phyloP scores from a whole-genome alignment of 1,284 basidiomycete genomes.

The Marasmius fiardii region DNA sequence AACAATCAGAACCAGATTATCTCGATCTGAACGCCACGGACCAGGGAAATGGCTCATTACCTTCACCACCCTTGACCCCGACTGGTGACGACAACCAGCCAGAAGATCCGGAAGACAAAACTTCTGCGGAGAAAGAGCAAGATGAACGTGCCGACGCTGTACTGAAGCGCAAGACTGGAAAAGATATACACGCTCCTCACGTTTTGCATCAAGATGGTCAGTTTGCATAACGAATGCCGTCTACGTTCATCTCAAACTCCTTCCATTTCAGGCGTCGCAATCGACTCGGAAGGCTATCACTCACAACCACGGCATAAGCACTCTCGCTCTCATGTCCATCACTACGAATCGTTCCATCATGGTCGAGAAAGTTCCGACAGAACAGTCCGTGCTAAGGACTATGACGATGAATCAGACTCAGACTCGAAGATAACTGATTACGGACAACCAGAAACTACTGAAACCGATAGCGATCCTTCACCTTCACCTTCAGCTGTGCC shows the following conservation, averaged over 20 bases:
- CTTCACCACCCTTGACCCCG: conserved; percentile 31
- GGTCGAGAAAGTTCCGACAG: conserved; percentile 36
- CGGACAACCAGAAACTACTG: neutral
- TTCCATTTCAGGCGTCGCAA: conserved; percentile 48
- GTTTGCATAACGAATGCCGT: conserved; percentile 28
- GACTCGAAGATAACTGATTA: neutral
- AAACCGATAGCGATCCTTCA: too few relatives aligned
- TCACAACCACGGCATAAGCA: conserved; percentile 19
- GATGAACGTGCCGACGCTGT: conserved; percentile 51
- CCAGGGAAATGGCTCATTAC: conserved; percentile 16
- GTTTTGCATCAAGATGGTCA: conserved; percentile 68
- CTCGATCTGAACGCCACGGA: conserved; percentile 53
- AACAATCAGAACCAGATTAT: conserved; percentile 53
- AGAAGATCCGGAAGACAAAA: conserved; percentile 18
- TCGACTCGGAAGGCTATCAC: conserved; percentile 70
- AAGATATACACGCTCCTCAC: conserved; percentile 53
- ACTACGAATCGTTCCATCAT: conserved; percentile 16
- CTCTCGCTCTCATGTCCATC: neutral
- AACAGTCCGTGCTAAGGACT: conserved; percentile 31
- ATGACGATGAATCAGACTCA: conserved; percentile 13
- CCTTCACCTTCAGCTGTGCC: conserved; percentile 16
- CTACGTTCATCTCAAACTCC: conserved; percentile 2
- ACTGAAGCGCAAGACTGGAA: conserved; percentile 38
- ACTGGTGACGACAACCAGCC: conserved; percentile 11
- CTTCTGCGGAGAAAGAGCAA: conserved; percentile 31